Base-by-base conservation (phyloP, 352 stramenopile genomes). In the Phytophthora quininea region DNA sequence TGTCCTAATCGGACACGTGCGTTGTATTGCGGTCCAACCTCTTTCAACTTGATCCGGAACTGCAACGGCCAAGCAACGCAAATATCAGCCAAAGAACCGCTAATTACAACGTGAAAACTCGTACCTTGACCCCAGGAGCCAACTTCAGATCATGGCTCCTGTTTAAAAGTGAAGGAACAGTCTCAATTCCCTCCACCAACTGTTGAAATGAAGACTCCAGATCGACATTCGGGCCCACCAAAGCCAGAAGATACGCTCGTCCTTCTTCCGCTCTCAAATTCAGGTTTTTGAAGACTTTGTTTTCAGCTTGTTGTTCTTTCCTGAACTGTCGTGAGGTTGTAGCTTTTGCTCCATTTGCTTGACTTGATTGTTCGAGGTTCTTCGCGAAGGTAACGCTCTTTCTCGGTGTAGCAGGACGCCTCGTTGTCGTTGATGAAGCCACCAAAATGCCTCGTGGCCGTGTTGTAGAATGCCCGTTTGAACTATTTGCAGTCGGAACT, bases 121-220 rank as follows among this genome's bases (percentile, higher is more conserved):
- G 40, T 65, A 94, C 86, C 79, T 73, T 79, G 38, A 95, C 77
- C 29, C 73, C 79, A 24, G 59, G 52, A 11, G 74, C 67, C 27
- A 95, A 58, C 15, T 70, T 69, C 45, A 95, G 86, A 38, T 95
- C 83, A 29, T 76, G 77, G 56, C 77, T 91, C 73, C 89, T 88
- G 2, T 62, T 80, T 11, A 73, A 68, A 10, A 90, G 43, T 27
- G 43, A 53, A 11, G 79, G 45, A 9, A 71, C 63, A 27, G 48
- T 71, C 64, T 74, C 68, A n/a, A 91, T 54, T 52, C 72, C 64
- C 29, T 56, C 62, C 54, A 76, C 61, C 31, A 91, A 74, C 33
- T 79, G 67, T 51, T 77, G 59, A 46, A 92, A 66, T 43, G 69
- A 84, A 45, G 69, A 86, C 50, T 86, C 62, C 6, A 95, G 53